phyloP scores from a whole-genome alignment of 78 protist genomes.

The Tieghemostelium lacteum region DNA sequence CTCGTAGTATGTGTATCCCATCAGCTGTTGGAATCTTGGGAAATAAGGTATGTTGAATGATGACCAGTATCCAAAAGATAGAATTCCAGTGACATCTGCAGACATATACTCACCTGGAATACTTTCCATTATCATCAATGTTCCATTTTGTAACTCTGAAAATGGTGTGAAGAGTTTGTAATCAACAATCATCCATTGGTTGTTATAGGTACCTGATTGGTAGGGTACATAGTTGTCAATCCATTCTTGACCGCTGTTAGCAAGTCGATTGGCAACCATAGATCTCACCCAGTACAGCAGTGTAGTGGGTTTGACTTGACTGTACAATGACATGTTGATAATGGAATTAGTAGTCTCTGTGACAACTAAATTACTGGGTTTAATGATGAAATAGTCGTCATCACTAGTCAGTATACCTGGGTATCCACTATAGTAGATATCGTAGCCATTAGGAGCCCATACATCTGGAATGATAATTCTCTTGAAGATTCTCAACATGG shows the following conservation, averaged over 20 bases:
- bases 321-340: constrained; percentile 55
- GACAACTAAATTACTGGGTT: constrained; percentile 30
- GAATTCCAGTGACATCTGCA: constrained; percentile 20
- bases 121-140: constrained; percentile 64
- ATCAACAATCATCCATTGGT: constrained; percentile 88
- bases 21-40: constrained; percentile 13
- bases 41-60: constrained; percentile 84
- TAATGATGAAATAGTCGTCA: constrained; percentile 62
- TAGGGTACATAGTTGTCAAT: constrained; percentile 20
- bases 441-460: too few relatives aligned
- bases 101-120: constrained; percentile 25
- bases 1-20: constrained; percentile 45
- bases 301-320: constrained; percentile 30
- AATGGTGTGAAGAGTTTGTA: constrained; percentile 76
- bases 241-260: constrained; percentile 84
- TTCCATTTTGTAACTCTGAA: constrained; percentile 10
- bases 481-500: constrained; percentile 18
- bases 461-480: constrained; percentile 14
- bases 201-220: constrained; percentile 91
- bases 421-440: too few relatives aligned
- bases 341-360: constrained; percentile 81
- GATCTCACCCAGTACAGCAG: constrained; percentile 78
- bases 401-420: constrained; percentile 53
- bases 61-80: constrained; percentile 79
- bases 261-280: constrained; percentile 78